Conservation (phyloP, 2,329 filamentous ascomycete species). For the Botrytis hyacinthi region DNA sequence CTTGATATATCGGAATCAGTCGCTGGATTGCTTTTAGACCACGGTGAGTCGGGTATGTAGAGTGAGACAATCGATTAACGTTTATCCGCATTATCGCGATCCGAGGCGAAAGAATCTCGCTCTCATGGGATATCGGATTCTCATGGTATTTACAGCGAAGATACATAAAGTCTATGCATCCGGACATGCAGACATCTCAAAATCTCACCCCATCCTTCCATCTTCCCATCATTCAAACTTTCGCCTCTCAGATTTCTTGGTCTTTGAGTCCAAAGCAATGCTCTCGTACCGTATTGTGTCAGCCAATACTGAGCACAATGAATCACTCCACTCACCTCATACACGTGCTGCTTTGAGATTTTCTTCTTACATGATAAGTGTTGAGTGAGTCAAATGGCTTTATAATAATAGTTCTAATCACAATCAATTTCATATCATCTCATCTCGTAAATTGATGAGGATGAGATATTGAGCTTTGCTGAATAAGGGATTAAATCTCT, state of each 20-base stretch:
- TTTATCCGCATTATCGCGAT: neutral
- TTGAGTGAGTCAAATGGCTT: conserved; percentile 12
- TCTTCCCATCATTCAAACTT: neutral
- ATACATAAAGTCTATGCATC: neutral
- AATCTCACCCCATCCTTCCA: neutral
- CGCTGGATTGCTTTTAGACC: neutral
- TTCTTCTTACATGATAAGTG: conserved; percentile 16
- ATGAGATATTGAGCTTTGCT: neutral
- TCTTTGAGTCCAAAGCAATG: neutral
- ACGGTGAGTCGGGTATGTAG: conserved; percentile 26
- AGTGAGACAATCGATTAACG: neutral
- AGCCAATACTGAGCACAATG: conserved; percentile 15
- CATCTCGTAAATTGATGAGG: conserved; percentile 10
- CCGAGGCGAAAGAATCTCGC: conserved; percentile 6
- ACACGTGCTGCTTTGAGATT: conserved; percentile 33
- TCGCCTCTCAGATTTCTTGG: conserved; percentile 4
- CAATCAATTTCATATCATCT: neutral
- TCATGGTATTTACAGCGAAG: neutral
- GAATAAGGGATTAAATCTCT: neutral
- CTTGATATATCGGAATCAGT: neutral
- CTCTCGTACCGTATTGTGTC: conserved; percentile 15
- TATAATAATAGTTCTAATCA: neutral
- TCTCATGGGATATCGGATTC: neutral
- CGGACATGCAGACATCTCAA: neutral
- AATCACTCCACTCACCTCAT: conserved; percentile 21